Conservation (phyloP, 2,329 filamentous ascomycete genomes). For the Colletotrichum neosansevieriae region DNA sequence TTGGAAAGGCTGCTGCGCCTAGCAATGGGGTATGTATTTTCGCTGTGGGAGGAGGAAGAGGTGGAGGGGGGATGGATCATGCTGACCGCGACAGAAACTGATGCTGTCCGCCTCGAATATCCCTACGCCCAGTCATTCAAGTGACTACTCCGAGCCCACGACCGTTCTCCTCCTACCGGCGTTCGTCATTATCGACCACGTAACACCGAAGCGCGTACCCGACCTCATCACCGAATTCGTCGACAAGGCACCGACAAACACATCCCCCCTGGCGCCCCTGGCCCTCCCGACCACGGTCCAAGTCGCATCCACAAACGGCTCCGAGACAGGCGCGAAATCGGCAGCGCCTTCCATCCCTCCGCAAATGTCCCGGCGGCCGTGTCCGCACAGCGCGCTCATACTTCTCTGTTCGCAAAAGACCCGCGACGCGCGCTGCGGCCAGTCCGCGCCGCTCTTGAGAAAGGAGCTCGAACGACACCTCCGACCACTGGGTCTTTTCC, state of each 20-base stretch:
- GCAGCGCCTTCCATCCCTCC: conserved; percentile 48
- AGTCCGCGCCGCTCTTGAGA: conserved; percentile 89
- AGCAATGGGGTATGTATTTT: conserved; percentile 73
- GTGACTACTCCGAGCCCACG: conserved; percentile 76
- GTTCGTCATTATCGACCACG: conserved; percentile 85
- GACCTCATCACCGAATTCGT: conserved; percentile 79
- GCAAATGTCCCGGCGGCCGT: conserved; percentile 64
- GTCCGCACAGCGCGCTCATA: conserved; percentile 87
- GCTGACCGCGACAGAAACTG: conserved; percentile 69
- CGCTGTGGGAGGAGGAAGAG: background rate
- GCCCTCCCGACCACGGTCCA: conserved; percentile 52
- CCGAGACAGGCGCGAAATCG: conserved; percentile 31
- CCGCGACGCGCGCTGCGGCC: conserved; percentile 94
- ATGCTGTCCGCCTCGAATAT: conserved; percentile 96
- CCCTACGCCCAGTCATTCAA: conserved; percentile 76
- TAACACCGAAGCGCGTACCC: conserved; percentile 80
- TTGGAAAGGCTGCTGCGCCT: conserved; percentile 69
- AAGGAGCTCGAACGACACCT: conserved; percentile 92
- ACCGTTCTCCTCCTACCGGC: conserved; percentile 86
- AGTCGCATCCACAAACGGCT: conserved; percentile 43
- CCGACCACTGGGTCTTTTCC: conserved; percentile 83
- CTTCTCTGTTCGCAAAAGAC: conserved; percentile 94
- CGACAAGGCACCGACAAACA: conserved; percentile 79
- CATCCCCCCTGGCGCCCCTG: conserved; percentile 66
- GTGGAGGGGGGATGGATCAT: background rate